Evolutionary conservation across 139 green algal genomes (phyloP).

Genomic region (Chlorella sp.): DNA sequence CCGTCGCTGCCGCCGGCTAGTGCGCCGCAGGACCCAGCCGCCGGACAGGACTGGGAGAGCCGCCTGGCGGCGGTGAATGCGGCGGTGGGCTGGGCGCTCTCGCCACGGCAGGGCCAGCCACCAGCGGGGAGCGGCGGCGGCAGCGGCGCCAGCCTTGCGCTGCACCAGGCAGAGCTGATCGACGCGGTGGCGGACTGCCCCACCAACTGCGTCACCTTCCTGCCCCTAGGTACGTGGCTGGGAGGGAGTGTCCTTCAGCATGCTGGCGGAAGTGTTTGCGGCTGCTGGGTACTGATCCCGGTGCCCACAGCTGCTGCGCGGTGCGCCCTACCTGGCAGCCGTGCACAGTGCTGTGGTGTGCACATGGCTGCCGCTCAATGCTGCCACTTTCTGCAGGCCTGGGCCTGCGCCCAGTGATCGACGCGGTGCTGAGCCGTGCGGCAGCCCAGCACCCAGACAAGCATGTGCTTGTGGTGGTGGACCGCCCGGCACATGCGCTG

Average conservation of each 20-base stretch:
- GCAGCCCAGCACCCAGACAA: constrained; percentile 5
- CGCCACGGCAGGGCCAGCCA: background rate
- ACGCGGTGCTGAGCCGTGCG: constrained; percentile 21
- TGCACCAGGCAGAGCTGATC: constrained; percentile 3
- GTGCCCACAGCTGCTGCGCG: background rate
- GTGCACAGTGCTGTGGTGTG: background rate
- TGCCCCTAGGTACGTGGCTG: background rate
- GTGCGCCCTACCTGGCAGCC: background rate
- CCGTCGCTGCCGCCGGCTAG: too few relatives aligned
- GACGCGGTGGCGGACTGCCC: background rate
- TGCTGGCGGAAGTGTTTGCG: too few relatives aligned
- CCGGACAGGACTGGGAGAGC: constrained; percentile 17
- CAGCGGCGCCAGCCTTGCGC: background rate
- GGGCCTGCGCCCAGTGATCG: constrained; percentile 26
- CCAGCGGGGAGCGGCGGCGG: background rate
- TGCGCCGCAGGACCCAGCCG: background rate
- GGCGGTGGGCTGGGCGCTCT: background rate
- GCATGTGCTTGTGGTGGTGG: constrained; percentile 48
- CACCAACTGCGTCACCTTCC: constrained; percentile 29
- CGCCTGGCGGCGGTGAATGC: constrained; percentile 25
- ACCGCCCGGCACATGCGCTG: constrained; percentile 38
- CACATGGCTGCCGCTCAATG: background rate
- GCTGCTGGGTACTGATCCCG: too few relatives aligned
- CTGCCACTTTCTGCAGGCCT: constrained; percentile 15
- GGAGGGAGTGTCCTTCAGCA: too few relatives aligned